Evolutionary conservation across 106 monocot genomes (phyloP), one percentile per base, ranked within the genome.

Genomic region (Acanthochlamys bracteata): DNA sequence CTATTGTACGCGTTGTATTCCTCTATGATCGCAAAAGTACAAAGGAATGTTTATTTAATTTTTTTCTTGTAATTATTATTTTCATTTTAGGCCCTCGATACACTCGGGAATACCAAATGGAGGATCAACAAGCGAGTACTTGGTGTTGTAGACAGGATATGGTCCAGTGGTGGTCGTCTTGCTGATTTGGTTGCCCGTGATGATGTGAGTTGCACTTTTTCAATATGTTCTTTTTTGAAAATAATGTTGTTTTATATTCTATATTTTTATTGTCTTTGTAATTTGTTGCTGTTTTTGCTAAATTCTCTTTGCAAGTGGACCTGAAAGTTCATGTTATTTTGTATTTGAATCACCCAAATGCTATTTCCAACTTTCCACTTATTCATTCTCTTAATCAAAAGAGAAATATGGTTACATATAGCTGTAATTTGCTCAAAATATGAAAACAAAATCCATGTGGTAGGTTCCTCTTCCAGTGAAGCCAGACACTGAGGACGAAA

Each of bases 111-210:
- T 61, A 89, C 89, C 42, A 99, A 79, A 78, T 99, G 98, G 98
- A 89, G 85, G 73, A 46, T 99, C 57, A 99, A 92, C 76, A 92
- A 82, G 72, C 78, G 81, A 65, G 85, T 99, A 22, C 85, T 99
- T 69, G 74, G 81, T 71, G 74, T 89, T 66, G 79, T 99, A 20
- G 98, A 99, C 76, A 92, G 92, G 79, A 83, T 99, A 78, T 99
- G 98, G 98, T 88, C 85, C 0, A 92, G 89, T 72, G 98, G 98
- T 67, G 98, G 92, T 20, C 72, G 89, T 41, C 85, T 99, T 66
- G 98, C 80, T 42, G 86, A 81, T 66, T 65, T 99, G 68, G 98
- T 99, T 74, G 88, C 89, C 62, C 82, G 86, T 53, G 79, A 81
- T 40, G 89, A 99, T 86, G 98, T 99, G 73, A 86, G 92, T 76